Conservation (phyloP, 495 filamentous ascomycete species). For the Neurospora sp. region DNA sequence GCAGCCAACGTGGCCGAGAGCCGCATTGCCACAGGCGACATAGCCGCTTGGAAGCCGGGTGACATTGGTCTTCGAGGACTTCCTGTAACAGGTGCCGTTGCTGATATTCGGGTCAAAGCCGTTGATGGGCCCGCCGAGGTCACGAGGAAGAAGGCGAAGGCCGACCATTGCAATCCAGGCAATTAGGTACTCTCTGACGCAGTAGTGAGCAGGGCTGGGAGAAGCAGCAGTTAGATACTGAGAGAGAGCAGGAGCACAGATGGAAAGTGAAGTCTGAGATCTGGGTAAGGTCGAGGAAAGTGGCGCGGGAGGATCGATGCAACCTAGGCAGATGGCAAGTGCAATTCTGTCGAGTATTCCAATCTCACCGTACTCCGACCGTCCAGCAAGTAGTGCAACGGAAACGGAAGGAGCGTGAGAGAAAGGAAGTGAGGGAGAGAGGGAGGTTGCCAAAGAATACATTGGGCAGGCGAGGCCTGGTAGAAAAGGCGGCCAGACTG, state of each 20-base stretch:
- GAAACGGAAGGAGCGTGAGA: not conserved
- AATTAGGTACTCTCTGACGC: not conserved
- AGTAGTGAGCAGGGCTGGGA: not conserved
- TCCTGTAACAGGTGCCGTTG: constrained; percentile 27
- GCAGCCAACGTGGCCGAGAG: constrained; percentile 21
- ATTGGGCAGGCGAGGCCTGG: not conserved
- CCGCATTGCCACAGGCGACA: constrained; percentile 30
- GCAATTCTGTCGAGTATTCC: not conserved
- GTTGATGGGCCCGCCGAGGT: constrained; percentile 1
- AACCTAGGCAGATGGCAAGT: not conserved
- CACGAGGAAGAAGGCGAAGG: not conserved
- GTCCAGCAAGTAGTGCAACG: not conserved
- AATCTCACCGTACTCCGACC: not conserved
- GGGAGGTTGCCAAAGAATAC: not conserved
- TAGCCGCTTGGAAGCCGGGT: constrained; percentile 4
- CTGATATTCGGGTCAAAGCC: constrained; percentile 15
- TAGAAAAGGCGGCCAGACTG: not conserved
- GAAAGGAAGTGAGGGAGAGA: not conserved
- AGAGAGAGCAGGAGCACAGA: not conserved
- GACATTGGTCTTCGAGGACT: constrained; percentile 1
- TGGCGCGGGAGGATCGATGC: not conserved
- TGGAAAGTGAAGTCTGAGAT: not conserved
- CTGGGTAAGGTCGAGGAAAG: not conserved
- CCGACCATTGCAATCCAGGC: not conserved
- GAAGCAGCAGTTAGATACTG: too few relatives aligned